Base-by-base conservation (phyloP, 2,329 filamentous ascomycete species). In the Didymella pomorum region DNA sequence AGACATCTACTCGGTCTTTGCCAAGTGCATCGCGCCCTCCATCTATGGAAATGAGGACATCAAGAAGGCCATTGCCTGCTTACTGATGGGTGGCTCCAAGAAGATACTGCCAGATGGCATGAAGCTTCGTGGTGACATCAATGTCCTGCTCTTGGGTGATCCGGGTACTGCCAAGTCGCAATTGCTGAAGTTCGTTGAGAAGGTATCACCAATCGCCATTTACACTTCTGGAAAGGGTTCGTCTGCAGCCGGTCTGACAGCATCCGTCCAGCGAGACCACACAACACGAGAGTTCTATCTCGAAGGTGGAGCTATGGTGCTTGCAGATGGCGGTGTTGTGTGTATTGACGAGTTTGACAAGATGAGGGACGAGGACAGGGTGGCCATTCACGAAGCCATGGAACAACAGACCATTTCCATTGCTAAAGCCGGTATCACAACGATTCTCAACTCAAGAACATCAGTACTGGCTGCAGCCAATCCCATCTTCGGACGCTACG, bases 261-360 rank as follows among this genome's bases (percentile, higher is more conserved):
- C 95, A 0, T 98, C 95, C 0, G 95, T 99, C 1, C 95, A 99
- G 70, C 88, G 95, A 58, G 95, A 99, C 72, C 89, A 91, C 14
- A 90, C 89, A 14, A 97, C 94, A 0, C 87, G 95, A 50, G 95
- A 99, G 76, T 99, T 99, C 78, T 99, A 98, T 72, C 87, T 99
- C 0, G 95, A 99, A 82, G 95, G 95, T 45, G 95, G 95, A 79
- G 95, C 95, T 29, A 98, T 99, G 95, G 95, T 99, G 3, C 86
- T 99, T 18, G 95, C 95, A 4, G 95, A 99, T 67, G 93, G 93
- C 2, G 95, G 95, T 69, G 94, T 98, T 1, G 95, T 98, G 10
- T 98, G 95, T 78, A 99, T 99, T 69, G 95, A 99, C 74, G 95
- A 99, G 79, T 99, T 99, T 74, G 95, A 99, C 81, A 99, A 99